phyloP scores from a whole-genome alignment of 2,329 filamentous ascomycete species.

The Phyllosticta paracitricarpa region DNA sequence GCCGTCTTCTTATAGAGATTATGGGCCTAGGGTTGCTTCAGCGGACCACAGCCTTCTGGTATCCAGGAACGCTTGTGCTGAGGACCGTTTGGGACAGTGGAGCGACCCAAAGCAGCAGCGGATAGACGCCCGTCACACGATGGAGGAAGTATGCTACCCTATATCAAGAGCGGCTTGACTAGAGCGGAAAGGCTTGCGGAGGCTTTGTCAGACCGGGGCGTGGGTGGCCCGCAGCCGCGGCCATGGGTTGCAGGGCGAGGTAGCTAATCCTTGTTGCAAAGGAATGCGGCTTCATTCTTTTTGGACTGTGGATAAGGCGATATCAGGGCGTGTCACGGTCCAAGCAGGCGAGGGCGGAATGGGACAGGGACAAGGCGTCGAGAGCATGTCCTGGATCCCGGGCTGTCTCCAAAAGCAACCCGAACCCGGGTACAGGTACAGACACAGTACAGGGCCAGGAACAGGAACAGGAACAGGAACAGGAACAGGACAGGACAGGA shows the following conservation, averaged over 20 bases:
- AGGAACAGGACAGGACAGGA: no score
- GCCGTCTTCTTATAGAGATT: not conserved
- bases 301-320: not conserved
- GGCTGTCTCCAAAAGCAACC: no score
- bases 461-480: no score
- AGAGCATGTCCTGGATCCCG: not conserved
- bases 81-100: conserved; percentile 22
- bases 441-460: no score
- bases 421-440: no score
- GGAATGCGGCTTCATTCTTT: conserved; percentile 11
- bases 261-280: conserved; percentile 29
- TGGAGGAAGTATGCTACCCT: conserved; percentile 8
- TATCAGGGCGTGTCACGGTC: conserved; percentile 2
- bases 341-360: not conserved
- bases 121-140: conserved; percentile 17
- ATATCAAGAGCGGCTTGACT: conserved; percentile 6
- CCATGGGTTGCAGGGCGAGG: conserved; percentile 31
- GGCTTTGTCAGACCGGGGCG: conserved; percentile 29
- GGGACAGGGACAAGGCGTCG: not conserved
- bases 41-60: not conserved
- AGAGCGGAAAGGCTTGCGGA: conserved; percentile 21
- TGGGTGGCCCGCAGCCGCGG: conserved; percentile 33
- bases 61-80: conserved; percentile 9
- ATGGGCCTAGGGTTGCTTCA: not conserved
- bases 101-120: conserved; percentile 24